Evolutionary conservation across 768 basidiomycete genomes (phyloP).

Genomic region (Hemileccinum rubropunctum): DNA sequence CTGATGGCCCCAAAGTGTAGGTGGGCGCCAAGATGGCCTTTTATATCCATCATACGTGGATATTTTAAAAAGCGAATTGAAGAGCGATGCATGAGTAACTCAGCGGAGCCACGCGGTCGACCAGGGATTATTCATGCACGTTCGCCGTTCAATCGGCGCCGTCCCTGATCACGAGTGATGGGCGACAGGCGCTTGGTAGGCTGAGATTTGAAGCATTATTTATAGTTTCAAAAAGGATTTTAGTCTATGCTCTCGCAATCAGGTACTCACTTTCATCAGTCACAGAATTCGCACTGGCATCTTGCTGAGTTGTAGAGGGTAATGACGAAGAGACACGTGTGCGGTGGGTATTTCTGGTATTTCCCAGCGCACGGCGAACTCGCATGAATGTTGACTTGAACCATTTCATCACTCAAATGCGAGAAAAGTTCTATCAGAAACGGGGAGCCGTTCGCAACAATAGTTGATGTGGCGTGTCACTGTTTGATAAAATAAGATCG

Average conservation of each 20-base stretch:
- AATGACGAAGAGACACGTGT: not conserved
- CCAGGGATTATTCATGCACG: not conserved
- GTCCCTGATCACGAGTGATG: not conserved
- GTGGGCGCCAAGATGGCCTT: too few species aligned
- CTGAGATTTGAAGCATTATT: too few species aligned
- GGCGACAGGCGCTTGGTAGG: too few species aligned
- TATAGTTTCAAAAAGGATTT: not conserved
- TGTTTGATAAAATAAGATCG: not conserved
- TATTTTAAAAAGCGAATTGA: not conserved
- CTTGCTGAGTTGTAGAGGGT: not conserved
- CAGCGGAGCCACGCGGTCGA: too few species aligned
- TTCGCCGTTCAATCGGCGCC: not conserved
- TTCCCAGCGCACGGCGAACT: conserved; percentile 3
- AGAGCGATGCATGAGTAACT: too few species aligned
- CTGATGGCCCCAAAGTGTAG: not conserved
- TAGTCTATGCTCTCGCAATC: not conserved
- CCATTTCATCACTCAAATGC: not conserved
- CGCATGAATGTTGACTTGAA: not conserved
- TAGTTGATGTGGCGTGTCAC: not conserved
- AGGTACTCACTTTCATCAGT: not conserved
- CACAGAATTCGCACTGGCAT: not conserved
- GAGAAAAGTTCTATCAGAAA: conserved; percentile 2
- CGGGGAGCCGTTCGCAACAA: not conserved
- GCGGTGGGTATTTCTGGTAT: too few species aligned
- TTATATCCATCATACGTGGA: not conserved